Evolutionary conservation across 2,329 filamentous ascomycete genomes (phyloP).

Genomic region (Aureobasidium sp.): DNA sequence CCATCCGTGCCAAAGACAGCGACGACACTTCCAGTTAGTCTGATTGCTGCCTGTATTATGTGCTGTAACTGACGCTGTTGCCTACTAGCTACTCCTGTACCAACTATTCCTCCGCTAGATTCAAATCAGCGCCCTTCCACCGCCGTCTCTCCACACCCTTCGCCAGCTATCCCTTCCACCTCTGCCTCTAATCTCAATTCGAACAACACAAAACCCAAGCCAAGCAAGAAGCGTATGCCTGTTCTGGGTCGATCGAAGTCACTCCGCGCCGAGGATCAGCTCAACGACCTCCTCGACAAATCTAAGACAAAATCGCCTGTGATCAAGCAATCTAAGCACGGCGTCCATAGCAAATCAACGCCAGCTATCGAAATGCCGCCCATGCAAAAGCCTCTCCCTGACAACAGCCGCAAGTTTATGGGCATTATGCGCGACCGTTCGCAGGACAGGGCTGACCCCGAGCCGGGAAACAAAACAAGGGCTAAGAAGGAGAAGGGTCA

Average conservation of each 20-base stretch:
- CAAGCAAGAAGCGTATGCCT: constrained; percentile 13
- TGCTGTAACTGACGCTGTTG: background rate
- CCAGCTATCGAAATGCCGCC: constrained; percentile 1
- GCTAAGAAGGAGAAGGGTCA: constrained; percentile 12
- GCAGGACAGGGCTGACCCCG: constrained; percentile 50
- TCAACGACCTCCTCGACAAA: constrained; percentile 24
- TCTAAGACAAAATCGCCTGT: constrained; percentile 8
- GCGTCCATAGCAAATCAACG: constrained; percentile 1
- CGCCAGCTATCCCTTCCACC: background rate
- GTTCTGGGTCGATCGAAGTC: constrained; percentile 14
- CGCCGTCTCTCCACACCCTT: background rate
- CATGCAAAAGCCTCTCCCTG: constrained; percentile 18
- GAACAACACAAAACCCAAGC: constrained; percentile 9
- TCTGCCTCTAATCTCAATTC: background rate
- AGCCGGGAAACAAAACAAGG: constrained; percentile 8
- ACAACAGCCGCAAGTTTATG: constrained; percentile 58
- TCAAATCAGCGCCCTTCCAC: background rate
- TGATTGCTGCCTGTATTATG: background rate
- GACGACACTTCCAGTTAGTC: background rate
- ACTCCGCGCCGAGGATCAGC: constrained; percentile 23
- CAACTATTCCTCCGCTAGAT: background rate
- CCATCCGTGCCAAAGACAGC: constrained; percentile 6
- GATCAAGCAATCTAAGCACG: constrained; percentile 10
- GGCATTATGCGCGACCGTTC: constrained; percentile 65
- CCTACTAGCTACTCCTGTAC: background rate